Base-by-base conservation (phyloP, 2,329 filamentous ascomycete species). In the Lasiodiplodia sp. region DNA sequence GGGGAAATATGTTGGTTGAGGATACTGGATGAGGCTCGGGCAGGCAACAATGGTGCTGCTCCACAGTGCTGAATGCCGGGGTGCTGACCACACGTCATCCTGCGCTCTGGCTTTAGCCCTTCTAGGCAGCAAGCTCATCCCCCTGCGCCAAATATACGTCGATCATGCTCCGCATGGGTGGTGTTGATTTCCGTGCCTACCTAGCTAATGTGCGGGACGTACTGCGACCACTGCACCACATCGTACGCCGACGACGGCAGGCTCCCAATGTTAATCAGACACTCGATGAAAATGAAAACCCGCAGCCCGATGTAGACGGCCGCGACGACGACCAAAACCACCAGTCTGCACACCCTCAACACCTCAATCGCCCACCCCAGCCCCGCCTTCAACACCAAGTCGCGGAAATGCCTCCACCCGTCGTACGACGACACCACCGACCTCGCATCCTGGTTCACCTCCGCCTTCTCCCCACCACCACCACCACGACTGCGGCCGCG, bases 311-410 rank as follows among this genome's bases (percentile, higher is more conserved):
- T 4, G 44, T 71, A 73, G 6, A 71, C 62, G 7, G 65, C 23
- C 3, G 47, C 72, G 71, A 38, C 72, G 71, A 31, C 74, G 11
- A 31, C 72, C 66, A 10, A 72, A 72, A 10, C 73, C 73, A 53
- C 67, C 69, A 70, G 14, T 55, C 72, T 76, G n/a, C 74, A 72
- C 63, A 80, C 18, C 34, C 55, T 25, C 34, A 58, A 4, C 55
- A 58, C 37, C 55, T 58, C 55, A 7, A 58, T 16, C 55, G 34
- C 55, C 55, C 55, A 58, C n/a, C 55, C 55, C 34, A 58, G 5
- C 21, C 34, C 37, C 21, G 55, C 55, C 55, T 58, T 58, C 34
- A 38, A 23, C 55, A 58, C n/a, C 18, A 58, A 11, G 2, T 40
- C 55, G 34, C 55, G n/a, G 12, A 58, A 44, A 25, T 58, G 55